A percentile compares a stretch with the other conserved stretches of the same genome.
Conservation (phyloP, 345 rosid genomes). For the Gossypium rotundifolium region DNA sequence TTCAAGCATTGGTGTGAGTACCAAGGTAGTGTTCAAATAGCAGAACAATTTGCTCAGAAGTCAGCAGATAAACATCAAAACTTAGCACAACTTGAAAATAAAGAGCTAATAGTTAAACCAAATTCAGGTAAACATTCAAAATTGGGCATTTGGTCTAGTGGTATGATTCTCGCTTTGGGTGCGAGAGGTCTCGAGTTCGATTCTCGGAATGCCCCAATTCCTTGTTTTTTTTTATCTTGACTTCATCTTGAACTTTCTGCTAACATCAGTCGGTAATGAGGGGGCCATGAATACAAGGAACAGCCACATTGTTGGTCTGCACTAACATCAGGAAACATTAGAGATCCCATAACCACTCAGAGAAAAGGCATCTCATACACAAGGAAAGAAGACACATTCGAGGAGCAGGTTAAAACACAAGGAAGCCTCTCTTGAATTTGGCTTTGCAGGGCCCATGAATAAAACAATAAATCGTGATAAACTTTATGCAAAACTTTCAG, state of each 20-base stretch:
- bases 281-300: background rate
- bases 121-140: background rate
- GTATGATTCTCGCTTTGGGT: constrained; percentile 89
- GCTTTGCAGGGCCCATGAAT: background rate
- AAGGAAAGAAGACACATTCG: background rate
- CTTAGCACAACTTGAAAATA: background rate
- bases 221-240: background rate
- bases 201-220: constrained; percentile 45
- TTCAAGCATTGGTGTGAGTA: background rate
- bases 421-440: background rate
- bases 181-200: constrained; percentile 73
- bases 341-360: background rate
- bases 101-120: background rate
- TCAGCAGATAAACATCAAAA: background rate
- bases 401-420: background rate
- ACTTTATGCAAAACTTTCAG: background rate
- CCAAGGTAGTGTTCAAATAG: background rate
- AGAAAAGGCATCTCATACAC: background rate
- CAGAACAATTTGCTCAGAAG: background rate
- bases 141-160: constrained; percentile 79
- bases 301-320: background rate
- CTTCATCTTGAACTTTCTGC: background rate
- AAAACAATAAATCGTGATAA: background rate
- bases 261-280: background rate
- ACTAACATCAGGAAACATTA: background rate